phyloP scores from a whole-genome alignment of 2,329 filamentous ascomycete genomes.

The Aspergillus luchuensis region DNA sequence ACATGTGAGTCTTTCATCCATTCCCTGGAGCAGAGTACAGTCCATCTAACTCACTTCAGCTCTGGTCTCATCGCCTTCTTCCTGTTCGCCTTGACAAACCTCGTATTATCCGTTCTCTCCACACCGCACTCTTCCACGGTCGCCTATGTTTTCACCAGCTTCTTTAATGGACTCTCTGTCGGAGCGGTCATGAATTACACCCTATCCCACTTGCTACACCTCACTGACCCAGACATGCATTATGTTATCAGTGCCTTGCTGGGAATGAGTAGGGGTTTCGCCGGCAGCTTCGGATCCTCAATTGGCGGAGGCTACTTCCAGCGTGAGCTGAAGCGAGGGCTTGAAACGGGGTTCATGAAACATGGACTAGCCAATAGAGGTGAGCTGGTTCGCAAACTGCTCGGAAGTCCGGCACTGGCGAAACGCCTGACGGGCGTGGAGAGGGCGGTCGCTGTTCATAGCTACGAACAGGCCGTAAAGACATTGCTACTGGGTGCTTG shows the following conservation, averaged over 20 bases:
- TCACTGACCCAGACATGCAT: constrained; percentile 66
- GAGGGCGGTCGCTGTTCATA: constrained; percentile 53
- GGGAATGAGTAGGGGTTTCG: constrained; percentile 78
- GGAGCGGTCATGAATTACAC: constrained; percentile 79
- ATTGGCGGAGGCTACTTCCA: constrained; percentile 77
- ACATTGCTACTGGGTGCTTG: constrained; percentile 56
- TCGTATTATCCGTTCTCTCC: constrained; percentile 59
- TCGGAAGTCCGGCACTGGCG: constrained; percentile 62
- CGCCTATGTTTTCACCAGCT: constrained; percentile 62
- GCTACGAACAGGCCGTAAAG: constrained; percentile 58
- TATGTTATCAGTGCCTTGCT: constrained; percentile 76
- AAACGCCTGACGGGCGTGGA: constrained; percentile 52
- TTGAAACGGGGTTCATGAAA: constrained; percentile 61
- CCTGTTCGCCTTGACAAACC: constrained; percentile 63
- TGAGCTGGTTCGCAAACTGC: constrained; percentile 55
- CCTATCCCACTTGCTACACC: constrained; percentile 74
- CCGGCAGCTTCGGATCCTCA: constrained; percentile 76
- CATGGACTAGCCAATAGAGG: constrained; percentile 41
- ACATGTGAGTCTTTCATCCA: constrained; percentile 48
- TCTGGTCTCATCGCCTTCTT: constrained; percentile 62
- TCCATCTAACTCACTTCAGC: constrained; percentile 27
- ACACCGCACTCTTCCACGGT: constrained; percentile 54
- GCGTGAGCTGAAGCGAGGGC: constrained; percentile 57
- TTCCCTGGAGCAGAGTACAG: neutral
- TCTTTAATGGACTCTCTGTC: constrained; percentile 71